A percentile compares a stretch with the other conserved stretches of the same genome.
Evolutionary conservation across 176 grass and related monocot genomes (phyloP).

Genomic region (Rhynchospora tenuis): DNA sequence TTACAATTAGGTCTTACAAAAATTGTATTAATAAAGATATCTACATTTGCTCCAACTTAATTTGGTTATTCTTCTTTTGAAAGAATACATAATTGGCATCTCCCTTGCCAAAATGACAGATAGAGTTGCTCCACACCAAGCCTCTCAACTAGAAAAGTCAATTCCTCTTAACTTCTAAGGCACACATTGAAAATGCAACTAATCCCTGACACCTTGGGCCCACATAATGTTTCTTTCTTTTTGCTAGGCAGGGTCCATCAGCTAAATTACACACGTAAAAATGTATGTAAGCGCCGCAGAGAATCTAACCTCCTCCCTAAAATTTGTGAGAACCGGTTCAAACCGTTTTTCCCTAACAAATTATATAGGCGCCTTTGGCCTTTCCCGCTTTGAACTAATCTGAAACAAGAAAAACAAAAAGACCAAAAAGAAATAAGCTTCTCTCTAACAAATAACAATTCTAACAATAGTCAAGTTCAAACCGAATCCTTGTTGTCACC

Average conservation of each 20-base stretch:
- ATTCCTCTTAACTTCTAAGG: no score
- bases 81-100: no score
- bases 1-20: no score
- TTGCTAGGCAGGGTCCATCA: background rate
- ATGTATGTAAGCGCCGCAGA: background rate
- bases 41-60: no score
- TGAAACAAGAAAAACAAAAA: background rate
- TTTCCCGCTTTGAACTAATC: background rate
- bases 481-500: background rate
- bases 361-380: no score
- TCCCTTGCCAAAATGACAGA: no score
- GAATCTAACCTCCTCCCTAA: background rate
- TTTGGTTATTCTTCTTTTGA: no score
- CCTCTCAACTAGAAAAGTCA: no score
- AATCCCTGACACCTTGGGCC: background rate
- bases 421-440: background rate
- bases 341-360: background rate
- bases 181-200: no score
- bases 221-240: background rate
- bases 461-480: constrained; percentile 23
- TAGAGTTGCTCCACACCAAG: no score
- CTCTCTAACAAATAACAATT: background rate
- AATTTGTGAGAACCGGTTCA: background rate
- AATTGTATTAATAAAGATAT: no score
- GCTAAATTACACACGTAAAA: background rate